Conservation (phyloP, 2,329 filamentous ascomycete genomes). For the Cladosporium sp. region DNA sequence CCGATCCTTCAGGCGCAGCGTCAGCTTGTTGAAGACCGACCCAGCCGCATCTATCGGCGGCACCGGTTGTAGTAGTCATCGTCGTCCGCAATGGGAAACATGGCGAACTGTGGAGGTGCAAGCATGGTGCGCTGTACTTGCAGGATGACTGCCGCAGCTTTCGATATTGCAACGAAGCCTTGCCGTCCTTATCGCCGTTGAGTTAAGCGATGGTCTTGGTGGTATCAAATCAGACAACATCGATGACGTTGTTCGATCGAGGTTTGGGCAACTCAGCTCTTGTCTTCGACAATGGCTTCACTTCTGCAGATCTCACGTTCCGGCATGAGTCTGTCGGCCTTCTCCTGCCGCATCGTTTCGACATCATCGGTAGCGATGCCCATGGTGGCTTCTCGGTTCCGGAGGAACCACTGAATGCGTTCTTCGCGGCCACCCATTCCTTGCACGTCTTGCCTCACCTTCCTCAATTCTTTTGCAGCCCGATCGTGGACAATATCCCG, state of each 20-base stretch:
- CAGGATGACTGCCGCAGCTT: conserved; percentile 15
- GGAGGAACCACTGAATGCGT: conserved; percentile 75
- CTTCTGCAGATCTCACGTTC: conserved; percentile 49
- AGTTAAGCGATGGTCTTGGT: not conserved
- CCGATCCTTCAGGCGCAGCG: conserved; percentile 5
- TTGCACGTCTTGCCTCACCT: conserved; percentile 53
- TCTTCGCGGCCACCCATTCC: conserved; percentile 49
- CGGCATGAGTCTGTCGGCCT: conserved; percentile 47
- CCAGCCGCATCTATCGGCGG: not conserved
- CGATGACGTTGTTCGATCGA: not conserved
- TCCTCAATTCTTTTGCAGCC: conserved; percentile 63
- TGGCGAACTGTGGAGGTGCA: conserved; percentile 6
- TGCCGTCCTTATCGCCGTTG: not conserved
- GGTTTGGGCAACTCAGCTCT: not conserved
- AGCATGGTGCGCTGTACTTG: conserved; percentile 3
- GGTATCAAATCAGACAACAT: not conserved
- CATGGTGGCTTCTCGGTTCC: conserved; percentile 64
- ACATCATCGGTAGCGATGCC: conserved; percentile 38
- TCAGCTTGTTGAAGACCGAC: not conserved
- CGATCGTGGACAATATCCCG: conserved; percentile 66
- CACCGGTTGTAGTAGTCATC: not conserved
- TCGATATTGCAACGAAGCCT: conserved; percentile 2
- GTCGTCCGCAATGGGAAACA: not conserved
- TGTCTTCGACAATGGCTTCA: conserved; percentile 36
- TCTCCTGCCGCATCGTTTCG: conserved; percentile 47